Base-by-base conservation (phyloP, 2,329 filamentous ascomycete genomes). In the Cercospora citrullina region DNA sequence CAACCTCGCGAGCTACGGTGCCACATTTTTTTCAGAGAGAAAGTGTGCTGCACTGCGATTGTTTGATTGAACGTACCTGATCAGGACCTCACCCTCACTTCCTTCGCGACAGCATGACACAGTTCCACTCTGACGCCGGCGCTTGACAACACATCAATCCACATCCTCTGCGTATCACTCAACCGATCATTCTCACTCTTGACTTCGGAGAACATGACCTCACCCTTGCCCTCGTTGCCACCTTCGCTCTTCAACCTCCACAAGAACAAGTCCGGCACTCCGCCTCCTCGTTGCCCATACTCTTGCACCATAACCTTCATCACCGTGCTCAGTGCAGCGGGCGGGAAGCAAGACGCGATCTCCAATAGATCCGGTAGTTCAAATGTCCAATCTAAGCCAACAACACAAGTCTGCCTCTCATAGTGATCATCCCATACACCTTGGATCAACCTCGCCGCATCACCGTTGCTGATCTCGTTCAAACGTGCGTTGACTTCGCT, bases 241-340 rank as follows among this genome's bases (percentile, higher is more conserved):
- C 71, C 70, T 51, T 69, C 73, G 30, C 78, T 75, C 57, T 66
- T 58, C 26, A 80, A 75, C 74, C 88, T 87, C 95, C 95, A 99
- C 2, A 99, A 85, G 71, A 99, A 91, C 70, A 99, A 81, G 83
- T 99, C 95, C 3, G 95, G 95, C 69, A 99, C 90, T 0, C 95
- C 95, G 16, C 93, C 91, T 4, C 92, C 92, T 60, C 95, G 84
- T 74, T 92, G 90, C 71, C 89, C 87, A 80, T 99, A 99, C 79
- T 99, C 95, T 80, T 99, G 94, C 48, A 93, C 94, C 86, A 98
- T 89, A 48, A 98, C 93, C 79, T 94, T 95, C 81, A 95, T 97
- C 31, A 98, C 85, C 0, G 89, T 89, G 5, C 91, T 92, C 68
- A 99, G 83, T 1, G 92, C 93, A 69, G 89, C 87, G n/a, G 91